Evolutionary conservation across 257 asterid species (phyloP), one percentile per base, ranked within the genome.

Genomic region (Penstemon newberryi): DNA sequence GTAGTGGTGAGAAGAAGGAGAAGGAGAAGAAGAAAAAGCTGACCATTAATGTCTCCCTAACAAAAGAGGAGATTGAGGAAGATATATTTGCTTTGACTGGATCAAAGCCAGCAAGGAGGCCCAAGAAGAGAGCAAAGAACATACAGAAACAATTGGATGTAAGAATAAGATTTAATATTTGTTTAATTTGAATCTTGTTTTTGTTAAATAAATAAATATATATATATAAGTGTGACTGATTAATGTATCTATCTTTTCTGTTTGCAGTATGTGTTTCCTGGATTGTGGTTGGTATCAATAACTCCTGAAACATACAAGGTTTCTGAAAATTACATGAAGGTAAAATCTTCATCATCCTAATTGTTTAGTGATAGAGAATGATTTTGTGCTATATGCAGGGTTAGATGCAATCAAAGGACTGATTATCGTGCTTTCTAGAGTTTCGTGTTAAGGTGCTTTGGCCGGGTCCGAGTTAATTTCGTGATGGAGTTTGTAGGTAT

Each of bases 51-150:
- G 64, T 81, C 39, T 9, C 87, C 0, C 85, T 90, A 19, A 57
- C 88, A 11, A 82, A 77, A 75, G 83, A 77, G 43, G 96, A 90
- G 74, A 90, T 87, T 33, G 96, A 90, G 58, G 96, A 80, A 79
- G 97, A 90, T 79, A 56, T 86, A 5, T 83, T 80, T 65, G 71
- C 86, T 18, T 56, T 90, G 76, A 75, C 90, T 15, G 92, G 89
- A 73, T 82, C 84, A 33, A 90, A 83, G 79, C 94, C 89, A 42
- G 70, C 84, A 8, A 86, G 90, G 77, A 84, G 89, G 76, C 94
- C 97, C 4, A 90, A 78, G 84, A 90, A 90, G 82, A 86, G 92
- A 75, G 76, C 86, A 3, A 87, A 78, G 70, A 62, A 15, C 69
- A 64, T 78, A 44, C 96, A 87, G 80, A 86, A 76, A 70, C 82